Base-by-base conservation (phyloP, 139 green algal species). In the Picochlorum sp. region DNA sequence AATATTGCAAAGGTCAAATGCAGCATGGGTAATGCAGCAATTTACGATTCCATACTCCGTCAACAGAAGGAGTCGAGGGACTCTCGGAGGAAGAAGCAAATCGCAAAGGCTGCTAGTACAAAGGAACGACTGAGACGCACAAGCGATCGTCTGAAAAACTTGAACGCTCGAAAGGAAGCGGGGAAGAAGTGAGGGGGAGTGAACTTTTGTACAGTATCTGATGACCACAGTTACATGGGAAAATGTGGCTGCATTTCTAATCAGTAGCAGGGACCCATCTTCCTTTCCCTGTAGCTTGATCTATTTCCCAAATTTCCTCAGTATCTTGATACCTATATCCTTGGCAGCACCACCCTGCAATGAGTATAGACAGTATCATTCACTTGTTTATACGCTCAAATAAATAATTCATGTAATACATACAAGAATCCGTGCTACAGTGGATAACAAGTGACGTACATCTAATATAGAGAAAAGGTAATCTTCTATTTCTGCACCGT, bases 221-320 rank as follows among this genome's bases (percentile, higher is more conserved):
- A 30, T 30, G 28, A 30, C 28, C 28, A 30, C 28, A 30, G 0
- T 6, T 30, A 30, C 28, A 30, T 30, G 4, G 28, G 28, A 30
- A 30, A 30, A 30, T 30, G 28, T 30, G 28, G 28, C 28, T 30
- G 28, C 3, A 30, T 30, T 30, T 41, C 34, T 41, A 41, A 41
- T 51, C 34, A 24, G 15, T 44, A 10, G 79, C 65, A 14, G 59
- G 70, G 49, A 73, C 59, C 80, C 80, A 86, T 3, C 41, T 14
- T 3, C 80, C 80, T 54, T 66, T 38, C 23, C 69, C 70, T 26
- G 67, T 82, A 3, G 34, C 55, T 8, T 60, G 21, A 58, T 87
- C 71, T 23, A 89, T 70, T 28, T 85, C 66, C 23, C 70, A 95
- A 70, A 92, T 82, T 71, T 95, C 88, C 63, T 94, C 88, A 21